Evolutionary conservation across 1,284 basidiomycete genomes (phyloP).

Genomic region (Phlebopus sp.): DNA sequence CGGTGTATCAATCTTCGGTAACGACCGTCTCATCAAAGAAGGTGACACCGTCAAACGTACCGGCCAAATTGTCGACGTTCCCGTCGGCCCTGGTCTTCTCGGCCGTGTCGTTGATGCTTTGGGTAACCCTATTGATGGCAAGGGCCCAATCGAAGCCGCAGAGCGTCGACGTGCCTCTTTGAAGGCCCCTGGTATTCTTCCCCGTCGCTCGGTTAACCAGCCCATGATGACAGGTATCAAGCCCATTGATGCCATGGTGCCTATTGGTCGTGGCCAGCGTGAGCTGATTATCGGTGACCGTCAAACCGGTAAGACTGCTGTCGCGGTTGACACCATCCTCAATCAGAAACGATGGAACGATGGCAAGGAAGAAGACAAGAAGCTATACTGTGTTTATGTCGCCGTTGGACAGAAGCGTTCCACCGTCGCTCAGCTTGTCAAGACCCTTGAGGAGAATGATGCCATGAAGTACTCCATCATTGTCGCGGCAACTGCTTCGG

Average conservation of each 20-base stretch:
- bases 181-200: constrained; percentile 98
- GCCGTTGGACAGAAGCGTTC: constrained; percentile 99
- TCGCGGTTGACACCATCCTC: constrained; percentile 99
- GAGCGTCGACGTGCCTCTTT: constrained; percentile 95
- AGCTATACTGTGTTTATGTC: constrained; percentile 99
- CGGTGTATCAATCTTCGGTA: constrained; percentile 99
- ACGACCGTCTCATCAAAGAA: constrained; percentile 99
- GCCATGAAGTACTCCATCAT: constrained; percentile 99
- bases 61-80: constrained; percentile 99
- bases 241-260: constrained; percentile 99
- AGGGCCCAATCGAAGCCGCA: constrained; percentile 91
- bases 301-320: constrained; percentile 99
- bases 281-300: constrained; percentile 99
- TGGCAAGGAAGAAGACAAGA: constrained; percentile 92
- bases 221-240: constrained; percentile 99
- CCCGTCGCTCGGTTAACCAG: constrained; percentile 99
- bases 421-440: constrained; percentile 98
- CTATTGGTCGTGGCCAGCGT: constrained; percentile 99
- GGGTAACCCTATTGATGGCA: constrained; percentile 99
- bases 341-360: constrained; percentile 99
- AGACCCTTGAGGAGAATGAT: constrained; percentile 99
- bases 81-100: constrained; percentile 93
- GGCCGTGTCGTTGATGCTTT: constrained; percentile 99
- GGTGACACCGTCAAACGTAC: constrained; percentile 99
- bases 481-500: constrained; percentile 97